Evolutionary conservation across 2,329 filamentous ascomycete genomes (phyloP).

Genomic region (Scytalidium lignicola): DNA sequence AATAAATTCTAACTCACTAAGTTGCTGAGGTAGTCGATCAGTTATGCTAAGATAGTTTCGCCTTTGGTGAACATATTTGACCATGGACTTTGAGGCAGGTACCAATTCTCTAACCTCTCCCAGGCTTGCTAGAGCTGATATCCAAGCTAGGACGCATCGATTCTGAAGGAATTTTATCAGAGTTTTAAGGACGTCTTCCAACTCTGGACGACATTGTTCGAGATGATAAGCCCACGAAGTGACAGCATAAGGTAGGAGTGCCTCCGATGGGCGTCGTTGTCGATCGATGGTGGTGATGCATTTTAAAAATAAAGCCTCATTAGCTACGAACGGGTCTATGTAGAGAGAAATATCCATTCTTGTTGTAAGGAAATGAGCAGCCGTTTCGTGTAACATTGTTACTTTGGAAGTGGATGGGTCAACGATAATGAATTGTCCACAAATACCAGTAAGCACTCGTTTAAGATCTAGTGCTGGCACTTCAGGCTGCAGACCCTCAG

Average conservation of each 20-base stretch:
- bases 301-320: conserved; percentile 8
- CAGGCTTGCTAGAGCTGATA: conserved; percentile 22
- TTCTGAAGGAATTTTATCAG: conserved; percentile 22
- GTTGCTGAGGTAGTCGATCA: conserved; percentile 7
- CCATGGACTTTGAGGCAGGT: conserved; percentile 21
- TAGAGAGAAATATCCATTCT: not conserved
- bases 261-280: not conserved
- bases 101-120: conserved; percentile 23
- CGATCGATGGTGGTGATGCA: conserved; percentile 1
- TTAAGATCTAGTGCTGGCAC: conserved; percentile 16
- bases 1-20: conserved; percentile 21
- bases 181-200: conserved; percentile 6
- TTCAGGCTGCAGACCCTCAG: conserved; percentile 18
- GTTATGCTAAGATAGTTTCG: conserved; percentile 5
- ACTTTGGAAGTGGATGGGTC: conserved; percentile 9
- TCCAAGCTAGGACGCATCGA: conserved; percentile 28
- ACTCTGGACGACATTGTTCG: not conserved
- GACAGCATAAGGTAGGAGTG: conserved; percentile 21
- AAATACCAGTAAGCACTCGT: conserved; percentile 18
- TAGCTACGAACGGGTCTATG: conserved; percentile 5
- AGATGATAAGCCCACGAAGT: conserved; percentile 24
- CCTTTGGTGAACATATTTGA: conserved; percentile 11
- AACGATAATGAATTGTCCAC: conserved; percentile 23
- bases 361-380: conserved; percentile 17
- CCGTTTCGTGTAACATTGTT: conserved; percentile 23